Evolutionary conservation across 257 asterid species (phyloP).

Genomic region (Capsicum rhomboideum): DNA sequence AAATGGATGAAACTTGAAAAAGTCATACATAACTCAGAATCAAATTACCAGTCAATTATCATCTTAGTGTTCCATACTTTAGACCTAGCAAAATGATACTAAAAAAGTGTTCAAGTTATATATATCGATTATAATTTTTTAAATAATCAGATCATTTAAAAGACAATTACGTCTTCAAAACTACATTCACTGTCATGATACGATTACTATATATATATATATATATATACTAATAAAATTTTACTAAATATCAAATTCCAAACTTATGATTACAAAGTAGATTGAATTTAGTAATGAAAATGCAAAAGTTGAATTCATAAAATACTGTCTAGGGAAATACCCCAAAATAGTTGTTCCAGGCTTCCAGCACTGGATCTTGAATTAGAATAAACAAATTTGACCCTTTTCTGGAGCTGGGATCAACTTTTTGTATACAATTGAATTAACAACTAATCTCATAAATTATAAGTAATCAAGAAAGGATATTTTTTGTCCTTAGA

Average conservation of each 20-base stretch:
- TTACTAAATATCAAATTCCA: too few species aligned
- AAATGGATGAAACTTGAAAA: background rate
- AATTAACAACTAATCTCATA: conserved; percentile 7
- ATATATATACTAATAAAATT: too few species aligned
- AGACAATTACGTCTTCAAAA: too few species aligned
- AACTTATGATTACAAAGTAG: too few species aligned
- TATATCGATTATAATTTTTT: too few species aligned
- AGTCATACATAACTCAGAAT: background rate
- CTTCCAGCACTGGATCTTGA: background rate
- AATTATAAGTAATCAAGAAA: background rate
- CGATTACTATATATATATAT: too few species aligned
- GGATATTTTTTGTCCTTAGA: background rate
- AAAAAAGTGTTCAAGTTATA: background rate
- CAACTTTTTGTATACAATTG: background rate
- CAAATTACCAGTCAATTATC: background rate
- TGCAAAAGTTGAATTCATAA: too few species aligned
- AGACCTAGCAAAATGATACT: background rate
- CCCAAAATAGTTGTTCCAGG: background rate
- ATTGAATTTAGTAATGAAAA: too few species aligned
- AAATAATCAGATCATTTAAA: too few species aligned
- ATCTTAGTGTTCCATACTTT: background rate
- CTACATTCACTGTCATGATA: too few species aligned
- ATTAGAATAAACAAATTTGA: too few species aligned
- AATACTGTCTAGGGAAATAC: too few species aligned
- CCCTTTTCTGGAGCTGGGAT: background rate